phyloP scores from a whole-genome alignment of 257 asterid species.

The Solanum microdontum region DNA sequence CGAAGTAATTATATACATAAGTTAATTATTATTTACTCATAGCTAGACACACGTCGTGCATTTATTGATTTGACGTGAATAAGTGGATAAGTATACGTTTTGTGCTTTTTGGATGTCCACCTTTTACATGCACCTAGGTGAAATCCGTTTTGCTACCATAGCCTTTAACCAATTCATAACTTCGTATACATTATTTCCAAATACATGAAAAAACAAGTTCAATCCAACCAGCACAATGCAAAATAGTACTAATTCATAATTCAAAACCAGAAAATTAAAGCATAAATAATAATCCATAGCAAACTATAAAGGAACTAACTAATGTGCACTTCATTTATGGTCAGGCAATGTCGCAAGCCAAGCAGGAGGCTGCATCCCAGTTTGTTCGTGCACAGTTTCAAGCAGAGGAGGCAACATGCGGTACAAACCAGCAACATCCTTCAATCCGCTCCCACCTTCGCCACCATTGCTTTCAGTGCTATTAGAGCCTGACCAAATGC shows the following conservation, averaged over 20 bases:
- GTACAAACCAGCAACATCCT: constrained; percentile 1
- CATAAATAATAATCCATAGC: neutral
- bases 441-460: neutral
- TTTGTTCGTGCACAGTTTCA: constrained; percentile 6
- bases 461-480: neutral
- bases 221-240: neutral
- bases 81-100: no score
- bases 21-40: no score
- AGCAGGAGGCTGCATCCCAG: constrained; percentile 12
- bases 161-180: neutral
- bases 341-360: constrained; percentile 2
- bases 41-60: no score
- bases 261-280: neutral
- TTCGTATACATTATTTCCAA: neutral
- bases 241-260: neutral
- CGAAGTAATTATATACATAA: no score
- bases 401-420: constrained; percentile 5
- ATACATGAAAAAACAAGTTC: neutral
- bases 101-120: no score
- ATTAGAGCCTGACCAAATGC: constrained; percentile 4
- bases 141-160: neutral
- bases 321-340: neutral
- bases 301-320: neutral
- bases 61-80: no score
- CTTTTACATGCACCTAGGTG: neutral